phyloP scores from a whole-genome alignment of 148 eudicot species.

The Fallopia convolvulus region DNA sequence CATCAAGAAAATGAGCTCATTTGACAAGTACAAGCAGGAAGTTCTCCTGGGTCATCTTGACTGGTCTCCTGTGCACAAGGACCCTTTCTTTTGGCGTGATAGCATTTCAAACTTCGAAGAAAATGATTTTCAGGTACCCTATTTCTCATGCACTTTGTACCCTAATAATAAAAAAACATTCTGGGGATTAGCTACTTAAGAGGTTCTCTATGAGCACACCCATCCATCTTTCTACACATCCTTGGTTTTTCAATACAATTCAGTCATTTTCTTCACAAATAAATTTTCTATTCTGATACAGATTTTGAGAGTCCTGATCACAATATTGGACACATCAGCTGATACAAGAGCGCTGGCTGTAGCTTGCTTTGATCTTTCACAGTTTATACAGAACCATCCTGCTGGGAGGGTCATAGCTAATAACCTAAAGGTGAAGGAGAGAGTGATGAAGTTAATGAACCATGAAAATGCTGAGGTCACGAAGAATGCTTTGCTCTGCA shows the following conservation, averaged over 20 bases:
- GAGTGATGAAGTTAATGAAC: conserved; percentile 93
- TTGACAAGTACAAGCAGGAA: conserved; percentile 96
- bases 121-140: conserved; percentile 82
- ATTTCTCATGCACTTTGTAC: neutral
- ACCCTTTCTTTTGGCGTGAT: conserved; percentile 85
- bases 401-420: conserved; percentile 88
- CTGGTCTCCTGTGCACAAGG: conserved; percentile 98
- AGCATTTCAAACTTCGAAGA: conserved; percentile 78
- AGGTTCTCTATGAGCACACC: neutral
- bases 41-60: conserved; percentile 94
- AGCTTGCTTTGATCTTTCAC: conserved; percentile 95
- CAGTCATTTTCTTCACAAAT: neutral
- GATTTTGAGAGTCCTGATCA: conserved; percentile 86
- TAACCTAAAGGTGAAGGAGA: conserved; percentile 87
- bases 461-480: conserved; percentile 92
- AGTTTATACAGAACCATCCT: conserved; percentile 86
- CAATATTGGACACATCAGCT: conserved; percentile 71
- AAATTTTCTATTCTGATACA: conserved; percentile 19
- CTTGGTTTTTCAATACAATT: neutral
- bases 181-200: neutral
- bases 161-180: neutral
- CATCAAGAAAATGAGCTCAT: conserved; percentile 79
- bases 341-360: conserved; percentile 84
- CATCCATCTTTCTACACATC: neutral
- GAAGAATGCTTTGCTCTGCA: conserved; percentile 84